Evolutionary conservation across 2,329 filamentous ascomycete genomes (phyloP).

Genomic region (Whalleya microplaca): DNA sequence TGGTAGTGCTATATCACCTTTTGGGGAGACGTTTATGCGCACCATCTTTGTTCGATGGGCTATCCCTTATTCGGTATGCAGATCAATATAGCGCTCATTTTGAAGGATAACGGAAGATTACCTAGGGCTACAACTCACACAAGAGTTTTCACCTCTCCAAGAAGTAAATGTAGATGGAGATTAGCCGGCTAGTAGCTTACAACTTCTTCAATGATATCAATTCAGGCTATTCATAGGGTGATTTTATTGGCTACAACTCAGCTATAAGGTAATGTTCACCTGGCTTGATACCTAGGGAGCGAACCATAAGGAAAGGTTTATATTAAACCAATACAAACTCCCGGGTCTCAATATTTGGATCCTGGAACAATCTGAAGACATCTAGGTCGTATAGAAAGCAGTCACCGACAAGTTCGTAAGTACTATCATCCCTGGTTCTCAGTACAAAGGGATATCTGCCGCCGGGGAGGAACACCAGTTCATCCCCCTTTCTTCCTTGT

Average conservation of each 20-base stretch:
- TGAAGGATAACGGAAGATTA: too few relatives aligned
- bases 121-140: too few relatives aligned
- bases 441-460: slow-evolving; percentile 18
- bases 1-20: too few relatives aligned
- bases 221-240: neutral
- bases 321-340: slow-evolving; percentile 6
- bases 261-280: neutral
- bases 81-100: too few relatives aligned
- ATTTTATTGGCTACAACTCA: neutral
- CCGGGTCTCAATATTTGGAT: neutral
- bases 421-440: slow-evolving; percentile 6
- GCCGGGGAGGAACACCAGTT: slow-evolving; percentile 17
- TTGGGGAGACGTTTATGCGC: too few relatives aligned
- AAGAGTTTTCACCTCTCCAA: too few relatives aligned
- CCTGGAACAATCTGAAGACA: slow-evolving; percentile 13
- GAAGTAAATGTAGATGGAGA: too few relatives aligned
- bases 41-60: too few relatives aligned
- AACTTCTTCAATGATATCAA: too few relatives aligned
- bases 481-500: slow-evolving; percentile 4
- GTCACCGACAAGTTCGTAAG: slow-evolving; percentile 16
- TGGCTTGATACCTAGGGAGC: neutral
- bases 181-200: too few relatives aligned
- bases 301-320: neutral
- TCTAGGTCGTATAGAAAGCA: slow-evolving; percentile 22
- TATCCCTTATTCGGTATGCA: neutral